phyloP scores from a whole-genome alignment of 2,329 filamentous ascomycete genomes.

The Colletotrichum magnum region DNA sequence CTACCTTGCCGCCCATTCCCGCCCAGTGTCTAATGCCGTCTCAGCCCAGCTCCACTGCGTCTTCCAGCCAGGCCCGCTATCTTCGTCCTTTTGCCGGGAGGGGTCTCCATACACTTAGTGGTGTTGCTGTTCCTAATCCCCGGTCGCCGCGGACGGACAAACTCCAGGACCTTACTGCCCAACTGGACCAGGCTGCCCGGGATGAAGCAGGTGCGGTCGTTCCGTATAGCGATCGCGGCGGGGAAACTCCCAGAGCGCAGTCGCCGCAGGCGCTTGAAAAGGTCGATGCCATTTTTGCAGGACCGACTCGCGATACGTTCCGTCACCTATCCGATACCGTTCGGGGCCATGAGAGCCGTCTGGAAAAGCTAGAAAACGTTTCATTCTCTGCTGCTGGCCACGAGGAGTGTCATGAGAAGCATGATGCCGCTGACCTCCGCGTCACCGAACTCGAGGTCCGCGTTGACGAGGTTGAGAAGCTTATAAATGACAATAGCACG shows the following conservation, averaged over 20 bases:
- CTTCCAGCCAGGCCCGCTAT: slow-evolving; percentile 65
- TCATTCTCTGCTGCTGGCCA: slow-evolving; percentile 78
- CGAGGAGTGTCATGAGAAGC: slow-evolving; percentile 77
- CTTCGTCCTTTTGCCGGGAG: slow-evolving; percentile 69
- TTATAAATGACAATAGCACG: slow-evolving; percentile 61
- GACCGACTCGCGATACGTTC: slow-evolving; percentile 54
- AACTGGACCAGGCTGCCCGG: slow-evolving; percentile 39
- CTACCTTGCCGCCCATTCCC: slow-evolving; percentile 61
- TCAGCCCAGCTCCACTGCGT: slow-evolving; percentile 67
- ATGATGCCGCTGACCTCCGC: slow-evolving; percentile 77
- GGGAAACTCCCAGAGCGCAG: slow-evolving; percentile 45
- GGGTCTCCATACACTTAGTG: slow-evolving; percentile 67
- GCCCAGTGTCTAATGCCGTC: slow-evolving; percentile 66
- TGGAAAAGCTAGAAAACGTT: slow-evolving; percentile 78
- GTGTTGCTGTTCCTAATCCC: slow-evolving; percentile 51
- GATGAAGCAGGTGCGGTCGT: slow-evolving; percentile 47
- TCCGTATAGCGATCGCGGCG: slow-evolving; percentile 41
- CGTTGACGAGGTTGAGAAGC: slow-evolving; percentile 72
- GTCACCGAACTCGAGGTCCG: slow-evolving; percentile 78
- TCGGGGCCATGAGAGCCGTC: slow-evolving; percentile 72
- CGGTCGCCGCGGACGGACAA: slow-evolving; percentile 51
- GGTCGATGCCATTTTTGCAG: slow-evolving; percentile 37
- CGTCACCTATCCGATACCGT: slow-evolving; percentile 66
- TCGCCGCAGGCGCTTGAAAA: slow-evolving; percentile 26
- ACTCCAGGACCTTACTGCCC: slow-evolving; percentile 42